Evolutionary conservation across 202 grass and related monocot species (phyloP), one percentile per base, ranked within the genome.

Genomic region (Zizania palustris): DNA sequence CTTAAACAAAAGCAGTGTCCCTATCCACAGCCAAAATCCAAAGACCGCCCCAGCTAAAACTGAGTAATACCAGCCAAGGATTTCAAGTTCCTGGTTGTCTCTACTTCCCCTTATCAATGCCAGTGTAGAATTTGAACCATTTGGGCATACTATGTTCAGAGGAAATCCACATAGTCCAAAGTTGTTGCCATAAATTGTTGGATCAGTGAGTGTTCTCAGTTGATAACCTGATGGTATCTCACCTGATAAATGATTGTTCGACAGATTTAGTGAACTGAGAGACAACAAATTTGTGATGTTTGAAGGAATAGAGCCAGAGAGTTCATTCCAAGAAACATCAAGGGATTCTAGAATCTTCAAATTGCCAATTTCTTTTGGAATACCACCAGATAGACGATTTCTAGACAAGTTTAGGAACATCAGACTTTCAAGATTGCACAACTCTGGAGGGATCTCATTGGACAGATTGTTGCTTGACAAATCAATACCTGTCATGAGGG

Each of bases 171-270:
- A 90, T 14, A 93, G 61, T 22, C 79, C 71, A 33, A 42, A 71
- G 46, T 93, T 90, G 54, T 83, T 85, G 49, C n/a, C 60, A 81
- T 93, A 87, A 46, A 87, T 90, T 57, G 80, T 84, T 61, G 81
- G 78, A 14, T 89, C 65, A 14, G 73, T 28, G 0, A 93, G 66
- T 46, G 90, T 87, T 48, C 79, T 70, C 45, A 93, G 80, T 58
- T 90, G 90, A 68, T 65, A 82, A 7, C 49, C 49, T 6, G 49
- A 51, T 51, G 49, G 49, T 51, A 51, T 51, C 49, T 51, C 49
- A 6, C 49, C 49, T 51, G 49, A 51, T n/a, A 51, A 51, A 51
- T 51, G 15, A n/a, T 51, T 51, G 18, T 80, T 58, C 14, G 80
- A 89, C n/a, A 89, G 43, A 84, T 85, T 89, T 58, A 93, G 60